Evolutionary conservation across 768 basidiomycete species (phyloP).

Genomic region (Suillus tomentosus): DNA sequence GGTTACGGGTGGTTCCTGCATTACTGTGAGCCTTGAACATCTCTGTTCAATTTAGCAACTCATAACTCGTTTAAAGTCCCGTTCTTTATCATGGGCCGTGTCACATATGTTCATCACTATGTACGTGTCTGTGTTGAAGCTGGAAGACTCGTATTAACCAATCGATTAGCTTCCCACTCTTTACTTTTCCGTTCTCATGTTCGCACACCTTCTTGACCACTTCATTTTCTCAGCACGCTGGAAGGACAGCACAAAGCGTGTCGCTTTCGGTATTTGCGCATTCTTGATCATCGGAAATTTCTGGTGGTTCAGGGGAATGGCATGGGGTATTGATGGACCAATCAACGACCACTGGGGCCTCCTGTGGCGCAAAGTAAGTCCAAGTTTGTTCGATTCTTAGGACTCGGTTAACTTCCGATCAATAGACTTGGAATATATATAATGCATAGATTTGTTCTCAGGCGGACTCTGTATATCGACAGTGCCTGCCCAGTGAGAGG

Average conservation of each 20-base stretch:
- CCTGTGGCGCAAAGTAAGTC: constrained; percentile 67
- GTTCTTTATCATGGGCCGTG: constrained; percentile 97
- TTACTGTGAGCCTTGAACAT: constrained; percentile 57
- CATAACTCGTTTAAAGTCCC: constrained; percentile 57
- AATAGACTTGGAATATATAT: constrained; percentile 35
- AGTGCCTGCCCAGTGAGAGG: background rate
- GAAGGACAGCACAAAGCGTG: constrained; percentile 62
- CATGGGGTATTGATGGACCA: constrained; percentile 92
- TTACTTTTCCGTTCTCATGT: constrained; percentile 95
- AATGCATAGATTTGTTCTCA: constrained; percentile 21
- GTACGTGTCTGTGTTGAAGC: constrained; percentile 46
- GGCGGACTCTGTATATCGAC: background rate
- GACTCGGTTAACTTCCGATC: constrained; percentile 11
- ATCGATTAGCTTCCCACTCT: constrained; percentile 79
- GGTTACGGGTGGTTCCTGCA: constrained; percentile 92
- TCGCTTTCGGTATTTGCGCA: constrained; percentile 67
- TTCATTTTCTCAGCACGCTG: constrained; percentile 83
- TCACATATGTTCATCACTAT: constrained; percentile 96
- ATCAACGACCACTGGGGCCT: constrained; percentile 79
- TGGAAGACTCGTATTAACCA: background rate
- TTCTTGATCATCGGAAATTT: constrained; percentile 71
- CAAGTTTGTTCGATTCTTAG: background rate
- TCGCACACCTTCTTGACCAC: constrained; percentile 89
- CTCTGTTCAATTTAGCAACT: background rate
- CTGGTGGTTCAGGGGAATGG: constrained; percentile 93